phyloP scores from a whole-genome alignment of 2,329 filamentous ascomycete genomes.

The Phialemonium atrogriseum region DNA sequence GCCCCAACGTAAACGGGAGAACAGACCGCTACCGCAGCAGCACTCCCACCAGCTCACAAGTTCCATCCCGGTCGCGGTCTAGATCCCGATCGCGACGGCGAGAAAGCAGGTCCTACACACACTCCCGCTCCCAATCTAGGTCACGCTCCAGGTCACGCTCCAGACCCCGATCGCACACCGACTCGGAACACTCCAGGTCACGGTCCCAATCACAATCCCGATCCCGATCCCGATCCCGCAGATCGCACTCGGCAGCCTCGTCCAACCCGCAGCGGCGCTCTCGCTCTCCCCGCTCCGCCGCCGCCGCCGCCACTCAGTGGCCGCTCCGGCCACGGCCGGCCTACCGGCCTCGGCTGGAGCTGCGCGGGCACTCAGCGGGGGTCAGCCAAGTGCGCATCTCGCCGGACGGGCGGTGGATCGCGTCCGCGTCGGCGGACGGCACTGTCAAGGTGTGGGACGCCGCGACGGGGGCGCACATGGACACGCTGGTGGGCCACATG shows the following conservation, averaged over 20 bases:
- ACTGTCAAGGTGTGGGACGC: conserved; percentile 91
- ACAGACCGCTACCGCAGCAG: conserved; percentile 13
- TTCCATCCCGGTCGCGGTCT: conserved; percentile 10
- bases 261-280: conserved; percentile 13
- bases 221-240: conserved; percentile 14
- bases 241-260: conserved; percentile 5
- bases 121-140: conserved; percentile 23
- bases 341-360: conserved; percentile 61
- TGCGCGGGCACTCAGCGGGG: conserved; percentile 70
- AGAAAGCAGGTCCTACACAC: conserved; percentile 7
- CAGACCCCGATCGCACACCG: conserved; percentile 18
- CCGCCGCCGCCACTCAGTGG: conserved; percentile 35
- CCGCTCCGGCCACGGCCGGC: conserved; percentile 34
- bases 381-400: conserved; percentile 86
- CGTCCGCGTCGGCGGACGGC: conserved; percentile 80
- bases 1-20: conserved; percentile 3
- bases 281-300: too few species aligned
- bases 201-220: conserved; percentile 22
- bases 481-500: conserved; percentile 88
- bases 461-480: conserved; percentile 65
- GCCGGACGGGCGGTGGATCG: conserved; percentile 82
- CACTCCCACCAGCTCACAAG: conserved; percentile 8
- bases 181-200: conserved; percentile 16
- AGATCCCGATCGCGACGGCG: conserved; percentile 7
- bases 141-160: conserved; percentile 29